These are phyloP conservation scores for Dalbergia cochinchinensis DNA, from an alignment of 306 rosid genomes.

Conservation along the genomic window DNA sequence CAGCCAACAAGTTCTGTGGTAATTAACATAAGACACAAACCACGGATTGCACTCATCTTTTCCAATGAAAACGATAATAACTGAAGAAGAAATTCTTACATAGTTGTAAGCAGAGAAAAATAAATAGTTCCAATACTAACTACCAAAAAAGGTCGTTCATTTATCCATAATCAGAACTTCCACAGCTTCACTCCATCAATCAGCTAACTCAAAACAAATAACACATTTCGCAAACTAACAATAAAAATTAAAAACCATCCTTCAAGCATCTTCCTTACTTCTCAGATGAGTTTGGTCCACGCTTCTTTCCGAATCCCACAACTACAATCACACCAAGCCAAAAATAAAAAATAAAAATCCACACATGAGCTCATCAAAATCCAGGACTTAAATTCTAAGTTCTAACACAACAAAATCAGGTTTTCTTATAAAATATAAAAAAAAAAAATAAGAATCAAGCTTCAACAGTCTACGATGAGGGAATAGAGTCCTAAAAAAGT, in stretches of 20 bases:
- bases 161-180: constrained; percentile 9
- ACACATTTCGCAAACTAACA: constrained; percentile 13
- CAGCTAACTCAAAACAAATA: constrained; percentile 20
- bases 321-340: constrained; percentile 41
- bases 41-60: neutral
- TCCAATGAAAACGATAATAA: neutral
- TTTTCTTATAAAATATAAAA: neutral
- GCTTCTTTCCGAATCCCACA: constrained; percentile 55
- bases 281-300: constrained; percentile 56
- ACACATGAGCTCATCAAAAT: neutral
- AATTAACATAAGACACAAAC: neutral
- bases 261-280: constrained; percentile 38
- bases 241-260: neutral
- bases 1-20: neutral
- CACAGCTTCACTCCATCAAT: constrained; percentile 5
- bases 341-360: neutral
- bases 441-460: neutral
- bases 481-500: neutral
- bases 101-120: neutral
- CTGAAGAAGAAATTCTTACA: neutral
- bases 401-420: neutral
- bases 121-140: neutral
- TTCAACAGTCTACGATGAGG: neutral
- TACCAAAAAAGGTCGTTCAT: constrained; percentile 22
- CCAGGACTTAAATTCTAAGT: neutral